A percentile compares a stretch with the other conserved stretches of the same genome.
These are phyloP conservation scores for Helianthus tuberosus DNA, from an alignment of 129 eudicot species.

Conservation along the genomic window DNA sequence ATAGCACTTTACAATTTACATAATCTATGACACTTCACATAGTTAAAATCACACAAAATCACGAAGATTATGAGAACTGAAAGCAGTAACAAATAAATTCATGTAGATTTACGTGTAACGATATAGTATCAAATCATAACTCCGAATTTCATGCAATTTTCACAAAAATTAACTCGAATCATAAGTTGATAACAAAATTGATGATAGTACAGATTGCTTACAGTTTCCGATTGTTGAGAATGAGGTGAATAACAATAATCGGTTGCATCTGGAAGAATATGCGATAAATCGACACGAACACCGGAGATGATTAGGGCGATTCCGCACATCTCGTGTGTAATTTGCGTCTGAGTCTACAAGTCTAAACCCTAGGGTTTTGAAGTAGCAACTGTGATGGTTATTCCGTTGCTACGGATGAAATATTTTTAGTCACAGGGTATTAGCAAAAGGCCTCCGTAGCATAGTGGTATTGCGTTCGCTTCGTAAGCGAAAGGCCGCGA, in stretches of 20 bases:
- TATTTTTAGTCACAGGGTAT: background rate
- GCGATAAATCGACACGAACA: conserved; percentile 49
- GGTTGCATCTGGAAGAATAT: conserved; percentile 23
- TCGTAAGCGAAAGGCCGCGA: conserved; percentile 99
- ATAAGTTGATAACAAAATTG: background rate
- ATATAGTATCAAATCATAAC: background rate
- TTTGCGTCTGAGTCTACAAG: conserved; percentile 19
- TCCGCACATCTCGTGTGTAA: conserved; percentile 68
- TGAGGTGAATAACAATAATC: conserved; percentile 9
- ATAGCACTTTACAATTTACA: too few relatives aligned
- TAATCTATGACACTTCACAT: background rate
- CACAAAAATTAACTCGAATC: background rate
- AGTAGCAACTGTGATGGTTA: background rate
- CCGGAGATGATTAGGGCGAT: conserved; percentile 71
- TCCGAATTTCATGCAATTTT: background rate
- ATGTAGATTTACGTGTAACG: too few relatives aligned
- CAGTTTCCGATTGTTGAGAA: conserved; percentile 41
- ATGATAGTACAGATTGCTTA: conserved; percentile 20
- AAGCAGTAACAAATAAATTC: background rate
- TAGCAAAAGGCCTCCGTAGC: conserved; percentile 76
- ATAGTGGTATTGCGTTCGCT: conserved; percentile 99
- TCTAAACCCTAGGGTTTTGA: conserved; percentile 35
- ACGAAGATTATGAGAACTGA: background rate
- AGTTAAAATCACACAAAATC: background rate
- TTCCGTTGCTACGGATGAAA: background rate